Evolutionary conservation across 1,284 basidiomycete species (phyloP).

Genomic region (Hemileia vastatrix): DNA sequence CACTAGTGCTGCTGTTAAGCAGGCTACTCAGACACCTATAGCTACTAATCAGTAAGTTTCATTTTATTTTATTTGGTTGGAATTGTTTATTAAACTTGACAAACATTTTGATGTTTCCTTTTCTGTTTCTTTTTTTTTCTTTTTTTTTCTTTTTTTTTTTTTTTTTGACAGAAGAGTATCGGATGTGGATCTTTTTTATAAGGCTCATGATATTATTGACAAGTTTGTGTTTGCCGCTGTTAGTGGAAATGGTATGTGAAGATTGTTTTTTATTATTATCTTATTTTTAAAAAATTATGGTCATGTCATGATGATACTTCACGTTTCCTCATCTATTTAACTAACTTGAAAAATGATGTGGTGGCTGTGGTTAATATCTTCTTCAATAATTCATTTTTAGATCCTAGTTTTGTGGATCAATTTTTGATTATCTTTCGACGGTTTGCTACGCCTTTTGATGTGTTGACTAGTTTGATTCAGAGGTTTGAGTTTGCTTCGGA

Average conservation of each 20-base stretch:
- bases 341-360: not conserved
- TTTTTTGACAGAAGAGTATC: conserved; percentile 3
- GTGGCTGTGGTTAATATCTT: not conserved
- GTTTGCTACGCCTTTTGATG: conserved; percentile 36
- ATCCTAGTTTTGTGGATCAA: conserved; percentile 33
- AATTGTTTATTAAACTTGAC: too few species aligned
- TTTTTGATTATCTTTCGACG: conserved; percentile 40
- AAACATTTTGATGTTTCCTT: not conserved
- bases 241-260: conserved; percentile 32
- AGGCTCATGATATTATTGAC: conserved; percentile 35
- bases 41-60: conserved; percentile 16
- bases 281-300: not conserved
- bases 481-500: conserved; percentile 33
- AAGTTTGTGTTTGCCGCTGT: conserved; percentile 41
- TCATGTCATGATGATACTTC: not conserved
- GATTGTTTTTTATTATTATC: not conserved
- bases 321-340: not conserved
- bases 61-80: too few species aligned
- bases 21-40: conserved; percentile 20
- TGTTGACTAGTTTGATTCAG: conserved; percentile 33
- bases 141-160: not conserved
- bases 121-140: not conserved
- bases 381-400: not conserved
- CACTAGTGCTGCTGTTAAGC: not conserved
- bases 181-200: conserved; percentile 34